Base-by-base conservation (phyloP, 164 flowering plant genomes). In the Paratinospora sagittata region DNA sequence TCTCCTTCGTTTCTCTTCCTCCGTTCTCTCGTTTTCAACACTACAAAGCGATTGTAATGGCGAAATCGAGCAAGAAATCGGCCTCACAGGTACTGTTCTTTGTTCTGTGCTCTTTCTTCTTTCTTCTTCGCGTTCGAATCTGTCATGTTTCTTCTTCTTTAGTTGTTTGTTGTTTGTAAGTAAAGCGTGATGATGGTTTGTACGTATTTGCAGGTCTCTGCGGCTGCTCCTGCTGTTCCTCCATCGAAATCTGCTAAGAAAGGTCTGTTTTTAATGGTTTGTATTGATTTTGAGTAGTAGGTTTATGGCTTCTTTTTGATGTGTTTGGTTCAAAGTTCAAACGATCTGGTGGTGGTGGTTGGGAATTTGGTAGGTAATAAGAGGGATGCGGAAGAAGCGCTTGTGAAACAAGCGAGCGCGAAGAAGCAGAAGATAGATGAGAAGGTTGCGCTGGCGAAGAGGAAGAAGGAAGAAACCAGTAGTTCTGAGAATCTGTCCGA, bases 401-500 rank as follows among this genome's bases (percentile, higher is more conserved):
- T n/a, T n/a, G n/a, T n/a, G n/a, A n/a, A n/a, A n/a, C n/a, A n/a
- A n/a, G n/a, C n/a, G n/a, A n/a, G n/a, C n/a, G n/a, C n/a, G n/a
- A n/a, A n/a, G n/a, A n/a, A n/a, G n/a, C n/a, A n/a, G n/a, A n/a
- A n/a, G n/a, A 74, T 66, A 1, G 76, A 69, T 6, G 75, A 77
- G 21, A 74, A 78, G 49, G 82, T 78, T 41, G 77, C 74, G 45
- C 49, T 68, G 47, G 64, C 69, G 71, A 83, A 82, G 77, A 84
- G 83, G 80, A 81, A 82, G 75, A 79, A 73, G 63, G 76, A 72
- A n/a, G 78, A 78, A 64, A 43, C 78, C 14, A 80, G 82, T 45
- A 82, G 83, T 67, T 84, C 87, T 1, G 89, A 84, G 17, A 87
- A 83, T 17, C 57, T 74, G 10, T 72, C 77, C 0, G 79, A 74